Conservation (phyloP, 139 green algal genomes). For the Mesotaenium endlicherianum region DNA sequence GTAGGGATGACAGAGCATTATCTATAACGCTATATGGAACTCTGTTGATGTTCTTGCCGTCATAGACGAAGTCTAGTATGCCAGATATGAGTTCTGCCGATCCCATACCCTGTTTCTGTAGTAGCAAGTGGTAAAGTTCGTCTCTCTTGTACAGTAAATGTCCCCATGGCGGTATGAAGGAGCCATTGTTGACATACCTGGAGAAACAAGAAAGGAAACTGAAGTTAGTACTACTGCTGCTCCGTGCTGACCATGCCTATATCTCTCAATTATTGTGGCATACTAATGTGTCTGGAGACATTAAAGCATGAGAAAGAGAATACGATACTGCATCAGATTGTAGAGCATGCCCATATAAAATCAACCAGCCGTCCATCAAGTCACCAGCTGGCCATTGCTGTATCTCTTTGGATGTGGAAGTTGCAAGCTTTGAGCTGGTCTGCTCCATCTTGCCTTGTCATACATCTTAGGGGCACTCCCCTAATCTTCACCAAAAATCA, state of each 20-base stretch:
- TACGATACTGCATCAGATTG: not conserved
- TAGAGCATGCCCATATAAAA: too few relatives aligned
- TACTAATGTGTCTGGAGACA: not conserved
- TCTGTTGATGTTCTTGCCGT: conserved; percentile 3
- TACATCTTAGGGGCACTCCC: too few relatives aligned
- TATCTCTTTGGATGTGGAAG: too few relatives aligned
- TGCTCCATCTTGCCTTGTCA: too few relatives aligned
- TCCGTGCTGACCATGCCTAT: too few relatives aligned
- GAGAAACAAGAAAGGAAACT: not conserved
- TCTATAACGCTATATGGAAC: not conserved
- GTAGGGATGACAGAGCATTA: not conserved
- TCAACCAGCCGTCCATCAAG: too few relatives aligned
- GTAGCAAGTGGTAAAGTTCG: not conserved
- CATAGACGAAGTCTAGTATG: conserved; percentile 17
- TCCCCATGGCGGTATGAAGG: conserved; percentile 21
- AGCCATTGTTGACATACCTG: conserved; percentile 12
- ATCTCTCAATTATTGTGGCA: too few relatives aligned
- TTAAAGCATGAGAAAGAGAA: not conserved
- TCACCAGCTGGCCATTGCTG: too few relatives aligned
- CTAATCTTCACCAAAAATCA: too few relatives aligned
- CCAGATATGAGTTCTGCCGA: conserved; percentile 6
- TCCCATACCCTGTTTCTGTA: not conserved
- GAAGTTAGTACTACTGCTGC: too few relatives aligned
- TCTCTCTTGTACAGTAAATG: not conserved
- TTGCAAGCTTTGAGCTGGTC: too few relatives aligned